Conservation (phyloP, 129 eudicot genomes). For the Artemisia tridentata region DNA sequence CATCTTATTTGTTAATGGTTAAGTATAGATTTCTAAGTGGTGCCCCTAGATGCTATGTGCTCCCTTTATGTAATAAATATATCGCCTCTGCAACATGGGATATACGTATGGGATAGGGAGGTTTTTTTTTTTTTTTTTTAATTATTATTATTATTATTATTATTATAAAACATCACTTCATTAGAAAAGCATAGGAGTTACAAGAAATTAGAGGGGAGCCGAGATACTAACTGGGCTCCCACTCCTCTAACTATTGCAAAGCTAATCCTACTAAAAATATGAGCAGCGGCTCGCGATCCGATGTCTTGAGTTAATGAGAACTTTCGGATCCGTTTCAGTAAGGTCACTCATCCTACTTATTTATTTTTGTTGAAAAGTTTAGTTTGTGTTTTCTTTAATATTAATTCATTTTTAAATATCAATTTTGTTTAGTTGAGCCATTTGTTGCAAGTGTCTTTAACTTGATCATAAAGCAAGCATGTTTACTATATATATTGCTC, state of each 20-base stretch:
- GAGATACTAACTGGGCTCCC: too few species aligned
- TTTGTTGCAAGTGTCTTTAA: background rate
- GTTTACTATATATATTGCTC: background rate
- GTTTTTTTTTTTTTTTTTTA: background rate
- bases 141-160: too few species aligned
- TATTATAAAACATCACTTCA: too few species aligned
- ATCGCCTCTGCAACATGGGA: background rate
- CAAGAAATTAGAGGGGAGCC: too few species aligned
- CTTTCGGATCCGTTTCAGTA: too few species aligned
- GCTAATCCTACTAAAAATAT: too few species aligned
- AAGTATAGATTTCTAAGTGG: background rate
- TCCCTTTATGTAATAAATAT: background rate
- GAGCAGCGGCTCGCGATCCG: too few species aligned
- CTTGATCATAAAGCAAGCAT: background rate
- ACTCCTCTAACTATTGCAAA: too few species aligned
- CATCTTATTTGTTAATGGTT: background rate
- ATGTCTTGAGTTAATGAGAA: too few species aligned
- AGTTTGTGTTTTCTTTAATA: background rate
- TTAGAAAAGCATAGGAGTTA: too few species aligned
- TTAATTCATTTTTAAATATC: background rate
- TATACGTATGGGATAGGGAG: background rate
- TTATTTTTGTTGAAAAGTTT: background rate
- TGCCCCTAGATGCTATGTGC: slow-evolving; percentile 1
- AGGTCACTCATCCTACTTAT: too few species aligned
- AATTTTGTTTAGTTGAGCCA: background rate